Percentiles rank a stretch among this genome's conserved stretches.
phyloP scores from a whole-genome alignment of 441 rosid genomes.

The Adansonia gregorii region DNA sequence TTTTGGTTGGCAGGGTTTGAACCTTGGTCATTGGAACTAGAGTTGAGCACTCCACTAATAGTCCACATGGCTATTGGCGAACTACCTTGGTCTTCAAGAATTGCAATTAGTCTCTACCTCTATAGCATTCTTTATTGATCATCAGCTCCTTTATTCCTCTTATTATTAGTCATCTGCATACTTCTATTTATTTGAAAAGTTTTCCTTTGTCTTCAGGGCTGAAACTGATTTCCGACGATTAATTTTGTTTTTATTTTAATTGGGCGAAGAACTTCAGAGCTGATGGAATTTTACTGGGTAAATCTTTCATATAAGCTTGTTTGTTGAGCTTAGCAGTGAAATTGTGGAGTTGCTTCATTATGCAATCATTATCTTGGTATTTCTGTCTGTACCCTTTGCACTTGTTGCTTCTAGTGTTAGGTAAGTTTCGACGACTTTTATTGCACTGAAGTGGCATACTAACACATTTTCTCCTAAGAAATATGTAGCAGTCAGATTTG shows the following conservation, averaged over 20 bases:
- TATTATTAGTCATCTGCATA: not conserved
- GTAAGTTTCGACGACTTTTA: not conserved
- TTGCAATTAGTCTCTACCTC: constrained; percentile 4
- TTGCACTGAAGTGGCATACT: constrained; percentile 11
- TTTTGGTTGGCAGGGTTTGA: too few relatives aligned
- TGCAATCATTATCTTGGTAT: constrained; percentile 7
- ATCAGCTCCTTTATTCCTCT: not conserved
- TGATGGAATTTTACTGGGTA: constrained; percentile 85
- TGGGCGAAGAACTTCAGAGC: constrained; percentile 81
- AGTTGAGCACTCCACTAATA: too few relatives aligned
- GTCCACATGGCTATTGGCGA: not conserved
- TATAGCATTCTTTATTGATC: not conserved
- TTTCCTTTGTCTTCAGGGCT: not conserved
- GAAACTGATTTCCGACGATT: constrained; percentile 22
- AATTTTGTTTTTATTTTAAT: not conserved
- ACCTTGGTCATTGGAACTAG: too few relatives aligned
- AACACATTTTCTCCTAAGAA: constrained; percentile 17
- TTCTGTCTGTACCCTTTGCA: constrained; percentile 18
- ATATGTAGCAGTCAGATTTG: constrained; percentile 72
- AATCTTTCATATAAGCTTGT: constrained; percentile 24
- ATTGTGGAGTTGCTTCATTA: not conserved
- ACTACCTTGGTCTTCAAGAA: not conserved
- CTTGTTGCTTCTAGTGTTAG: not conserved
- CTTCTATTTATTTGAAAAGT: constrained; percentile 12
- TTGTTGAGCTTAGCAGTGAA: not conserved